phyloP scores from a whole-genome alignment of 345 rosid species.

The Zanthoxylum bungeanum region DNA sequence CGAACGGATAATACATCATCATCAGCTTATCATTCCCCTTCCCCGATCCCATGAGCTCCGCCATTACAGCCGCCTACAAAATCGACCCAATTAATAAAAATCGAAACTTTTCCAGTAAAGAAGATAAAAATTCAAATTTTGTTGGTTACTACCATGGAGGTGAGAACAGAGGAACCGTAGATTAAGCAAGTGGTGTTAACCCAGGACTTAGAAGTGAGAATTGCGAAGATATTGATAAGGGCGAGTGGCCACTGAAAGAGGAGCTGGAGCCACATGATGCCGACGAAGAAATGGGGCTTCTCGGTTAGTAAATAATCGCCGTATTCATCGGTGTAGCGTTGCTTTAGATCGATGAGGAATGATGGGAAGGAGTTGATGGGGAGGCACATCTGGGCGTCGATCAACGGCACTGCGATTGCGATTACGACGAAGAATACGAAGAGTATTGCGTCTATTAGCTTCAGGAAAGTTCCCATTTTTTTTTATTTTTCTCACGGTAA shows the following conservation, averaged over 20 bases:
- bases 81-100: background rate
- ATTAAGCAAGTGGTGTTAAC: constrained; percentile 66
- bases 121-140: background rate
- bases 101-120: too few species aligned
- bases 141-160: constrained; percentile 61
- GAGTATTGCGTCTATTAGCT: constrained; percentile 54
- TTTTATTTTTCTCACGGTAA: background rate
- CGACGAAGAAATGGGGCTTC: constrained; percentile 76
- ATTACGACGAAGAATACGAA: constrained; percentile 51
- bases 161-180: constrained; percentile 57
- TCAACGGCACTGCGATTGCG: constrained; percentile 49
- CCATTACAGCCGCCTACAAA: constrained; percentile 54
- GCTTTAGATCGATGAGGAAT: constrained; percentile 45
- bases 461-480: constrained; percentile 55
- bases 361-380: constrained; percentile 49
- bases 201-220: constrained; percentile 64
- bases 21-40: constrained; percentile 57
- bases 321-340: constrained; percentile 34
- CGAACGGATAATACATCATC: constrained; percentile 53
- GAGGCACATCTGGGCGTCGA: constrained; percentile 59
- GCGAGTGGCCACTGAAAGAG: constrained; percentile 76
- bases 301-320: constrained; percentile 67
- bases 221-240: constrained; percentile 46
- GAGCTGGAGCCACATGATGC: constrained; percentile 66
- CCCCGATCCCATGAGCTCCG: constrained; percentile 57